phyloP scores from a whole-genome alignment of 2,329 filamentous ascomycete genomes.

The Diaporthe caulivora region DNA sequence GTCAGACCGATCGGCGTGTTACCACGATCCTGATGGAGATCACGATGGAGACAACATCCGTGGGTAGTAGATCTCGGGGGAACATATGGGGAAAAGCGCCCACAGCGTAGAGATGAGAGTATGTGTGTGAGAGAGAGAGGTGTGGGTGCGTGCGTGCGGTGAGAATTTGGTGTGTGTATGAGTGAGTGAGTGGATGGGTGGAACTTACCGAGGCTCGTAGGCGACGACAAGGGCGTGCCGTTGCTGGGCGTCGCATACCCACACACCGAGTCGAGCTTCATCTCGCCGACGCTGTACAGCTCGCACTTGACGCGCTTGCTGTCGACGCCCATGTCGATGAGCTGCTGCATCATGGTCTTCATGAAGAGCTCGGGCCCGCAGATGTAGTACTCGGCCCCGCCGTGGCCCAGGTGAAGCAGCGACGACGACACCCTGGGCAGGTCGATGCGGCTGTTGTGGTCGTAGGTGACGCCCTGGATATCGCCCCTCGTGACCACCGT shows the following conservation, averaged over 20 bases:
- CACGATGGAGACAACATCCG: constrained; percentile 16
- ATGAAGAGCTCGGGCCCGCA: constrained; percentile 63
- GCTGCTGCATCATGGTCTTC: constrained; percentile 56
- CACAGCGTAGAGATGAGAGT: background rate
- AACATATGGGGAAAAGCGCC: background rate
- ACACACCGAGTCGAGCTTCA: constrained; percentile 41
- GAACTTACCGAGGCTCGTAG: constrained; percentile 35
- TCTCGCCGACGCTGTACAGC: constrained; percentile 55
- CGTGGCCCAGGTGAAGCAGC: constrained; percentile 56
- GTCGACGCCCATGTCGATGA: constrained; percentile 52
- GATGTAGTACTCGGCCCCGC: constrained; percentile 59
- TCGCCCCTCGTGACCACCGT: constrained; percentile 58
- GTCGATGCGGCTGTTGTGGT: constrained; percentile 55
- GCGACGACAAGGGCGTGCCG: constrained; percentile 37
- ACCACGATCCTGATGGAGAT: constrained; percentile 4
- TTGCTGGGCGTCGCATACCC: constrained; percentile 26
- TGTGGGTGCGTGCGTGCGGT: no score
- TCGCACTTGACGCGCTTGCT: constrained; percentile 53
- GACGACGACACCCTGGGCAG: constrained; percentile 53
- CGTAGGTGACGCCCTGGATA: constrained; percentile 54
- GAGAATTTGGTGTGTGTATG: background rate
- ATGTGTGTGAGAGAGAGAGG: background rate
- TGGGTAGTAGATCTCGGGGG: constrained; percentile 6
- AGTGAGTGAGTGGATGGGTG: background rate
- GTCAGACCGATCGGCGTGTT: background rate